Percentiles rank a stretch among this genome's conserved stretches.
phyloP scores from a whole-genome alignment of 2,329 filamentous ascomycete species.

The Scytalidium sp. region DNA sequence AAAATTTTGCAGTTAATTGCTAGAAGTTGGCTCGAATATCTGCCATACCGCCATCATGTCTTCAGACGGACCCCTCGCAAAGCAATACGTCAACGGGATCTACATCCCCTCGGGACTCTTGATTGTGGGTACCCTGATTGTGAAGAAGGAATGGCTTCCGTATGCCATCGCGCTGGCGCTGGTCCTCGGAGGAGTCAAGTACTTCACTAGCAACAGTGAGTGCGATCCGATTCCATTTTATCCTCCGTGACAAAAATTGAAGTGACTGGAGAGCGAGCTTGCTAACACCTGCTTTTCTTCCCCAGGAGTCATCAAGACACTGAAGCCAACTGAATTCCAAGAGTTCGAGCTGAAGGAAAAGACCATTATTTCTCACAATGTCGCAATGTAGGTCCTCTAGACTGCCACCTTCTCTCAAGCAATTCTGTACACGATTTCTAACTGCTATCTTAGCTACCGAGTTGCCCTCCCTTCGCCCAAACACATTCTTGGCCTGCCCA shows the following conservation, averaged over 20 bases:
- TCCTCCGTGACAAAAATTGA: not conserved
- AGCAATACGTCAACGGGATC: slow-evolving; percentile 72
- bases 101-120: slow-evolving; percentile 81
- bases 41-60: not conserved
- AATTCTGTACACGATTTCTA: not conserved
- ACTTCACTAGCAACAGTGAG: slow-evolving; percentile 66
- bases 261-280: too few relatives aligned
- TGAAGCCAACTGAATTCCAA: slow-evolving; percentile 86
- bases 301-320: slow-evolving; percentile 72
- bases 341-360: slow-evolving; percentile 93
- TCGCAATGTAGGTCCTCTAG: slow-evolving; percentile 68
- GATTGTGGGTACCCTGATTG: slow-evolving; percentile 70
- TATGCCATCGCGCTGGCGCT: slow-evolving; percentile 68
- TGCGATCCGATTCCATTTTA: slow-evolving; percentile 17
- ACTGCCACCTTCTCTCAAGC: slow-evolving; percentile 2
- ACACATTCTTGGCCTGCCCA: slow-evolving; percentile 89
- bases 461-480: slow-evolving; percentile 77
- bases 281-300: slow-evolving; percentile 10
- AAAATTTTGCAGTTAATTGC: slow-evolving; percentile 2
- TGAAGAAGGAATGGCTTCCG: slow-evolving; percentile 74
- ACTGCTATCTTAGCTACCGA: slow-evolving; percentile 66
- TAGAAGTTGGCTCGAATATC: slow-evolving; percentile 8
- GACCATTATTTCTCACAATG: slow-evolving; percentile 95
- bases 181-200: slow-evolving; percentile 67
- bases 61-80: slow-evolving; percentile 43